Base-by-base conservation (phyloP, 2,329 filamentous ascomycete species). In the Cordyceps cateniannulata region DNA sequence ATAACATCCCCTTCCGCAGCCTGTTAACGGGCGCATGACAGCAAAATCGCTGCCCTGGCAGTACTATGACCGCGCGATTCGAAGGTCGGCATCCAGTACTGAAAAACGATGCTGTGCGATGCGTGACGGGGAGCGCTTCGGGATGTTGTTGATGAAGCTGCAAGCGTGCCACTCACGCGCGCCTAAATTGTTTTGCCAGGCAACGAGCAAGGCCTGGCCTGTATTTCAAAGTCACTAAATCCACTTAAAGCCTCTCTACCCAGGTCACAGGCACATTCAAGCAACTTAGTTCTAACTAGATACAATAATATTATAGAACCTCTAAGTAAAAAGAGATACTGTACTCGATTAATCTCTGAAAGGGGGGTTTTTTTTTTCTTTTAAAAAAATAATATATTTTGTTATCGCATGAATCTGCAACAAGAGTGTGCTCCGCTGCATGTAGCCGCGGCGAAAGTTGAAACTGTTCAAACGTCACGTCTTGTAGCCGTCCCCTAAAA, bases 1-100 rank as follows among this genome's bases (percentile, higher is more conserved):
- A 54, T 8, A 60, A 29, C 58, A 25, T 60, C 58, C 42, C 50
- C 58, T 54, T 40, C 16, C 20, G 50, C 44, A 22, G 29, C 18
- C n/a, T 29, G 24, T 38, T 42, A 40, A 49, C 38, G 12, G 29
- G 42, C 42, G 58, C 58, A 54, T 60, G 29, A 32, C 58, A 54
- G 27, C 42, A 10, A 12, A 20, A 18, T 4, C 5, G 38, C 14
- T 45, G 7, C 5, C 20, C 29, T 47, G 18, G 10, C 5, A 9
- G 27, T 45, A 25, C 20, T 47, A 47, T 49, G 27, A 27, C 57
- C 27, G 57, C 1, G 8, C 29, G 5, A 40, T 7, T 24, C 10
- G 9, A 6, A 18, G 22, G 12, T 16, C 18, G 32, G 32, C 18
- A 29, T 18, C n/a, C 45, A 20, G 18, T 22, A 18, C 45, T 12